A percentile compares a stretch with the other conserved stretches of the same genome.
Evolutionary conservation across 148 eudicot species (phyloP).

Genomic region (Spergularia bocconei): DNA sequence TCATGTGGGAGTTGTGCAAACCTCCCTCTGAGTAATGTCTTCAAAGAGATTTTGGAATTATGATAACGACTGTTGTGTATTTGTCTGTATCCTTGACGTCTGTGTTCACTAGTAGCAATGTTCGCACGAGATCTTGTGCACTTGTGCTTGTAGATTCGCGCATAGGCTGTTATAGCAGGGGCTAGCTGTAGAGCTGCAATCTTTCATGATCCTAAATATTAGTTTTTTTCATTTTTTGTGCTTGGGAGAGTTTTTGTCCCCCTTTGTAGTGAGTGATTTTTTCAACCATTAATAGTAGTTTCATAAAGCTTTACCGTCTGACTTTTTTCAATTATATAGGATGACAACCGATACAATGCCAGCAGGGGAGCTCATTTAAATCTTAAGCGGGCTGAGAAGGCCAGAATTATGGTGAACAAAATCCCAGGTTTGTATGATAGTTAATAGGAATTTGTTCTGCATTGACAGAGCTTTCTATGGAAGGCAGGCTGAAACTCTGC

Average conservation of each 20-base stretch:
- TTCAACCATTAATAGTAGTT: neutral
- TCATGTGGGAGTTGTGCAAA: no score
- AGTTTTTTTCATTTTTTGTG: neutral
- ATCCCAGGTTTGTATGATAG: conserved; percentile 57
- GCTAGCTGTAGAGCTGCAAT: neutral
- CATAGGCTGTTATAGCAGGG: neutral
- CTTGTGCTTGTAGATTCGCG: no score
- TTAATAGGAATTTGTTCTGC: neutral
- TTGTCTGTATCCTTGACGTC: neutral
- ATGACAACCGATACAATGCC: conserved; percentile 74
- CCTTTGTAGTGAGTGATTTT: neutral
- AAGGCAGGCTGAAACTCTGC: no score
- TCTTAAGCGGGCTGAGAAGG: conserved; percentile 88
- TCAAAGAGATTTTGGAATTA: no score
- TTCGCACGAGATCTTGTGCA: no score
- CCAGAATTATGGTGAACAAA: conserved; percentile 69
- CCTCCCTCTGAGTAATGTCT: no score
- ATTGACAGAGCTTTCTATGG: neutral
- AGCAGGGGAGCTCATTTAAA: conserved; percentile 85
- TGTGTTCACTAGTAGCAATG: neutral
- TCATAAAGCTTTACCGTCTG: conserved; percentile 4
- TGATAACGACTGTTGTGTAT: neutral
- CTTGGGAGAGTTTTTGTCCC: no score
- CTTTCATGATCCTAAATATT: neutral
- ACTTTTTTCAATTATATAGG: conserved; percentile 45